Conservation (phyloP, 2,329 filamentous ascomycete genomes). For the Aschersonia sp. region DNA sequence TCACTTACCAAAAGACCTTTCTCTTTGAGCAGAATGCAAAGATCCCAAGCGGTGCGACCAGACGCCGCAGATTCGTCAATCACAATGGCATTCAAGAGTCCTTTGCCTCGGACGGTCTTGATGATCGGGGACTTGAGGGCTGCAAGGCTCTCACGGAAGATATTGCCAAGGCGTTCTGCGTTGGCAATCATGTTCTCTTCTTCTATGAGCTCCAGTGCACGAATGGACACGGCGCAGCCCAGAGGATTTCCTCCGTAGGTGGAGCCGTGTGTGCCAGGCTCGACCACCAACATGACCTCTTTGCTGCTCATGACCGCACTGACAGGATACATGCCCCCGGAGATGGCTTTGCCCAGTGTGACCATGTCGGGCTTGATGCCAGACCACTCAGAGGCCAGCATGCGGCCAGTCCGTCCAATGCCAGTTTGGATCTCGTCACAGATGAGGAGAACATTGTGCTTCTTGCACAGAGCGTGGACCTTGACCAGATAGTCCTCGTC, state of each 20-base stretch:
- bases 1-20: slow-evolving; percentile 75
- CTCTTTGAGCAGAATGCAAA: slow-evolving; percentile 88
- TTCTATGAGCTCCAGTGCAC: slow-evolving; percentile 82
- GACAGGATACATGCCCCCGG: slow-evolving; percentile 97
- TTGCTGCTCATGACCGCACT: slow-evolving; percentile 78
- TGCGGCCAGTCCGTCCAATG: slow-evolving; percentile 84
- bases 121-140: slow-evolving; percentile 71
- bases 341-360: slow-evolving; percentile 92
- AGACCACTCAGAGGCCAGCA: slow-evolving; percentile 90
- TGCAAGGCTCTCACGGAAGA: slow-evolving; percentile 67
- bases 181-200: slow-evolving; percentile 80
- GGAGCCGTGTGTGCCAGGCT: slow-evolving; percentile 91
- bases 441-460: slow-evolving; percentile 91
- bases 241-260: slow-evolving; percentile 98
- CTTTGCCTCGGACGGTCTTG: slow-evolving; percentile 74
- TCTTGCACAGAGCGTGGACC: slow-evolving; percentile 74
- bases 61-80: slow-evolving; percentile 81
- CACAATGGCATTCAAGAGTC: slow-evolving; percentile 85
- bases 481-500: slow-evolving; percentile 74
- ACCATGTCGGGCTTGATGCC: slow-evolving; percentile 92
- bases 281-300: slow-evolving; percentile 89
- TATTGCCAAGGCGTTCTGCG: slow-evolving; percentile 64
- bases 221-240: slow-evolving; percentile 88
- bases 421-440: slow-evolving; percentile 98
- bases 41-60: slow-evolving; percentile 85